Percentiles rank a stretch among this genome's conserved stretches.
Conservation (phyloP, 352 stramenopile genomes). For the Nothophytophthora sp. region DNA sequence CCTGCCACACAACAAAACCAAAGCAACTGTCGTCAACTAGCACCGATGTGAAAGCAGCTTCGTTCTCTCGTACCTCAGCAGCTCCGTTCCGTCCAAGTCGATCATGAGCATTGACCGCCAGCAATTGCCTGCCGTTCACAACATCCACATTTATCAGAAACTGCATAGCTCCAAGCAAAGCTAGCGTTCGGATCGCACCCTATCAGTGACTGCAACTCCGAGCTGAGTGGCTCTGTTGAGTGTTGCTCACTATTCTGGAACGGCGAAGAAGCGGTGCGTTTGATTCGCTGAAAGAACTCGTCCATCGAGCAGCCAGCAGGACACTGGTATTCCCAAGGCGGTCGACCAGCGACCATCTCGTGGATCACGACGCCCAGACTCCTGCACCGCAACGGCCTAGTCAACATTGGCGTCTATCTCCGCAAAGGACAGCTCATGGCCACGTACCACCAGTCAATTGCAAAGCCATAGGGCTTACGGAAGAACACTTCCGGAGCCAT, state of each 20-base stretch:
- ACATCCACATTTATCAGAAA: too few relatives aligned
- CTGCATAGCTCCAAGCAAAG: too few relatives aligned
- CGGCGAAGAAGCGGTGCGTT: not conserved
- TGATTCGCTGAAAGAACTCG: constrained; percentile 40
- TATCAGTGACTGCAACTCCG: constrained; percentile 30
- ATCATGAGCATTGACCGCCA: constrained; percentile 35
- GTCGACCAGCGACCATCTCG: constrained; percentile 66
- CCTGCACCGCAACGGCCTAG: constrained; percentile 37
- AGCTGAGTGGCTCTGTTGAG: constrained; percentile 1
- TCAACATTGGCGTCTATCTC: not conserved
- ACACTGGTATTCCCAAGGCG: constrained; percentile 74
- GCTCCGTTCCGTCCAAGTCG: constrained; percentile 45
- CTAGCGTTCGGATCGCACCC: too few relatives aligned
- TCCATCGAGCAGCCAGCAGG: constrained; percentile 14
- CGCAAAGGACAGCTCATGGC: not conserved
- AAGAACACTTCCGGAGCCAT: constrained; percentile 73
- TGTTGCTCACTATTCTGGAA: constrained; percentile 4
- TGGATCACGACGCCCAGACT: constrained; percentile 71
- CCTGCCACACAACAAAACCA: constrained; percentile 19
- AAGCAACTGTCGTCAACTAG: not conserved
- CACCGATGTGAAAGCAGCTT: not conserved
- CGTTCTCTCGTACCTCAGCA: constrained; percentile 19
- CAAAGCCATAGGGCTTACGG: constrained; percentile 29
- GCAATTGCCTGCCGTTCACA: constrained; percentile 23
- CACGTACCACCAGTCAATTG: constrained; percentile 75